phyloP scores from a whole-genome alignment of 345 rosid species.

The Eucalyptus curtisii region DNA sequence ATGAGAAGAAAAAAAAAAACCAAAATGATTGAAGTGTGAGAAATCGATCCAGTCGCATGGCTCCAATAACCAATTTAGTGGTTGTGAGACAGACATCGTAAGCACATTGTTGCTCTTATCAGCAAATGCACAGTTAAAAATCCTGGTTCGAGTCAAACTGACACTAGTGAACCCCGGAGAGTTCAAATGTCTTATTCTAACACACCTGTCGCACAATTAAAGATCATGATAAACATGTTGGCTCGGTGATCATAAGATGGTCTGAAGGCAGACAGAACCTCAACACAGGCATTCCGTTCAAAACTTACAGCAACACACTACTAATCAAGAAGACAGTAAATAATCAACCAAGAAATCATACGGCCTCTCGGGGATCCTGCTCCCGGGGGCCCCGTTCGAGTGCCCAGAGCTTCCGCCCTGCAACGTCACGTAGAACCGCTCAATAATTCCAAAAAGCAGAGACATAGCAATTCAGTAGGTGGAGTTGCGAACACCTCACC shows the following conservation, averaged over 20 bases:
- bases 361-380: constrained; percentile 45
- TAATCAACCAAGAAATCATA: constrained; percentile 14
- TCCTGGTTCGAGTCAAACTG: neutral
- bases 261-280: neutral
- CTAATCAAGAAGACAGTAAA: neutral
- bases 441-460: neutral
- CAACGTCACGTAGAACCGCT: constrained; percentile 3
- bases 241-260: neutral
- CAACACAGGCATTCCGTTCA: neutral
- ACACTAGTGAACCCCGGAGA: neutral
- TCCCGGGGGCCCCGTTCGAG: constrained; percentile 22
- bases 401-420: constrained; percentile 24
- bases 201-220: neutral
- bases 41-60: neutral
- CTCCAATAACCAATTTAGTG: neutral
- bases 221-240: neutral
- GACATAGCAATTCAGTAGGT: neutral
- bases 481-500: constrained; percentile 11
- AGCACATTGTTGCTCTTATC: neutral
- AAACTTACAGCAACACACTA: neutral
- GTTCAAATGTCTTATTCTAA: neutral
- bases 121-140: neutral
- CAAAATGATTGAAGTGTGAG: neutral
- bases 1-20: neutral
- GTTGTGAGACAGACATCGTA: neutral